Evolutionary conservation across 2,329 filamentous ascomycete species (phyloP).

Genomic region (Arthrocladium fulminans): DNA sequence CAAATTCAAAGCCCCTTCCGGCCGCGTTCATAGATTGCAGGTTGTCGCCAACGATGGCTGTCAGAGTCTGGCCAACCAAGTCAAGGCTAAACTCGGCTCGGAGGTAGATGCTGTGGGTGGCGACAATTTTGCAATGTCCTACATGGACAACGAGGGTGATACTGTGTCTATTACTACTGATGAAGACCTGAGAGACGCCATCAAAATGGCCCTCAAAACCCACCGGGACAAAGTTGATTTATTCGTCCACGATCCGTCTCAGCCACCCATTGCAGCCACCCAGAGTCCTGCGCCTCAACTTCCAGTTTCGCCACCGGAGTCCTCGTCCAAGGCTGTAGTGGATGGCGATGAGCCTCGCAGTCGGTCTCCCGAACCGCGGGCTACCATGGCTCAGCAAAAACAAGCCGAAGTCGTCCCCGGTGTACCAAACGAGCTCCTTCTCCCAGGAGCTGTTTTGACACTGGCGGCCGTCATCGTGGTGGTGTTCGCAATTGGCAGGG

Average conservation of each 20-base stretch:
- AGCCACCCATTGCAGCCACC: slow-evolving; percentile 65
- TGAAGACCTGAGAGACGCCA: slow-evolving; percentile 82
- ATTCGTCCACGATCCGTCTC: slow-evolving; percentile 87
- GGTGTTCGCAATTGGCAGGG: slow-evolving; percentile 77
- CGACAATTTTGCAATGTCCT: slow-evolving; percentile 82
- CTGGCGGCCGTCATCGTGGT: slow-evolving; percentile 87
- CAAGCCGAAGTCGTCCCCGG: slow-evolving; percentile 68
- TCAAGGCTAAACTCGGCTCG: slow-evolving; percentile 72
- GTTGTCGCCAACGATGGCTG: slow-evolving; percentile 73
- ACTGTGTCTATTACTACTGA: slow-evolving; percentile 95
- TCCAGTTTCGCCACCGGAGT: slow-evolving; percentile 48
- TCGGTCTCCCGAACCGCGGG: slow-evolving; percentile 38
- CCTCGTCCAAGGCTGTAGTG: slow-evolving; percentile 38
- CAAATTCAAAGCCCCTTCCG: slow-evolving; percentile 97
- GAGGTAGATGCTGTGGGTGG: slow-evolving; percentile 82
- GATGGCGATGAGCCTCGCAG: slow-evolving; percentile 24
- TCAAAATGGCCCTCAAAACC: slow-evolving; percentile 68
- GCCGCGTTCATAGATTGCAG: slow-evolving; percentile 86
- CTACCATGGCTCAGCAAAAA: slow-evolving; percentile 44
- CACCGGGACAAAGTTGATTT: slow-evolving; percentile 89
- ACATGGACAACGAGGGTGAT: slow-evolving; percentile 93
- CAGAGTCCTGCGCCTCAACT: slow-evolving; percentile 50
- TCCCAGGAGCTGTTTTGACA: slow-evolving; percentile 92
- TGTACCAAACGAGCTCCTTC: slow-evolving; percentile 84
- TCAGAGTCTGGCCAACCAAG: slow-evolving; percentile 64